phyloP scores from a whole-genome alignment of 495 filamentous ascomycete genomes.

The Astrocystis sublimbata region DNA sequence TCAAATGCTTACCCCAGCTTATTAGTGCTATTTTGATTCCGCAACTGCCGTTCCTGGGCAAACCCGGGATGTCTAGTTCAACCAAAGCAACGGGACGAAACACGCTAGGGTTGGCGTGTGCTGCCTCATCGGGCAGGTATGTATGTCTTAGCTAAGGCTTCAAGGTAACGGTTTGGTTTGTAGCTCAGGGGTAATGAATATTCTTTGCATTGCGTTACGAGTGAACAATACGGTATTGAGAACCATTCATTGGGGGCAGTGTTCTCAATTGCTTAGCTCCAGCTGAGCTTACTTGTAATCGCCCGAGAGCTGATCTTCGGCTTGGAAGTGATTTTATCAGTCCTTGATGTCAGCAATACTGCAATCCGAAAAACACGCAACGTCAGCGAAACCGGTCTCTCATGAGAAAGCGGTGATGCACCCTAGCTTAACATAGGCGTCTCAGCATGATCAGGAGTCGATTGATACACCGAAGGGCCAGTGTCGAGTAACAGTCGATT shows the following conservation, averaged over 20 bases:
- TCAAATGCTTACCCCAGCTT: too few species aligned
- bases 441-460: too few species aligned
- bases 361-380: background rate
- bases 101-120: background rate
- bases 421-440: too few species aligned
- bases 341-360: background rate
- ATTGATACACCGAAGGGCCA: too few species aligned
- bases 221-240: background rate
- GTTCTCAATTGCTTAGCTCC: background rate
- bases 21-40: too few species aligned
- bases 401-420: too few species aligned
- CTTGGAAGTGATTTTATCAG: background rate
- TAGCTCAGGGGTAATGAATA: background rate
- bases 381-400: too few species aligned
- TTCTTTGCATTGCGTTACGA: background rate
- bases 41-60: too few species aligned
- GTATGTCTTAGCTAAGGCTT: too few species aligned
- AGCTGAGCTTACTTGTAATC: background rate
- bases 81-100: too few species aligned
- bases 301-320: background rate
- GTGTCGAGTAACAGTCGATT: too few species aligned
- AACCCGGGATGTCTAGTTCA: too few species aligned
- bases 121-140: background rate
- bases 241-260: background rate
- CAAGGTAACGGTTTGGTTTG: background rate